These are phyloP conservation scores for Hyphopichia khmerensis DNA, from an alignment of 1,139 yeast species.

Conservation along the genomic window DNA sequence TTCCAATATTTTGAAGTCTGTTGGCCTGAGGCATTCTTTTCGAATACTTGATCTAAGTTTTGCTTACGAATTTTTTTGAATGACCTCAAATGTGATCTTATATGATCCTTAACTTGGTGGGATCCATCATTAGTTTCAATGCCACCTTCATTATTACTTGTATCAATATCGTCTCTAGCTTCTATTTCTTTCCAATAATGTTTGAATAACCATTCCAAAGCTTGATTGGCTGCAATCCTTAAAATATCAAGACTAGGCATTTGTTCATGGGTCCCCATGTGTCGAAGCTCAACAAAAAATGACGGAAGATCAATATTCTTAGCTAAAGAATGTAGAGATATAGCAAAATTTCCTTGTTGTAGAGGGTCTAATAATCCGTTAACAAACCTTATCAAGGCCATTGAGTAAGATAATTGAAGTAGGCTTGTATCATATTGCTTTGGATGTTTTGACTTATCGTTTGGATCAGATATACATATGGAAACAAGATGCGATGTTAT, in stretches of 20 bases:
- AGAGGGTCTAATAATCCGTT: slow-evolving; percentile 88
- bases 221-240: slow-evolving; percentile 55
- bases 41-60: slow-evolving; percentile 36
- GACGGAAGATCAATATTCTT: slow-evolving; percentile 68
- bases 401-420: slow-evolving; percentile 58
- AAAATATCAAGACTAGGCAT: slow-evolving; percentile 72
- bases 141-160: slow-evolving; percentile 11
- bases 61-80: slow-evolving; percentile 45
- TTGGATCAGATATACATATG: slow-evolving; percentile 48
- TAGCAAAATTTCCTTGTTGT: slow-evolving; percentile 77
- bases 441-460: slow-evolving; percentile 11
- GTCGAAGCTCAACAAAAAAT: slow-evolving; percentile 86
- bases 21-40: slow-evolving; percentile 39
- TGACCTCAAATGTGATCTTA: slow-evolving; percentile 19
- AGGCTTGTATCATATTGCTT: slow-evolving; percentile 22
- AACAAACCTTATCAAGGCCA: slow-evolving; percentile 83
- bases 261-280: slow-evolving; percentile 86
- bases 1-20: slow-evolving; percentile 42
- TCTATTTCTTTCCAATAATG: slow-evolving; percentile 67
- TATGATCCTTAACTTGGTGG: slow-evolving; percentile 19
- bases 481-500: slow-evolving; percentile 64
- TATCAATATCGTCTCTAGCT: slow-evolving; percentile 6
- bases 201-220: slow-evolving; percentile 71
- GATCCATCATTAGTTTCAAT: slow-evolving; percentile 11
- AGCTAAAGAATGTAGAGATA: slow-evolving; percentile 78